Conservation (phyloP, 805 yeast genomes). For the Suhomyces sp. region DNA sequence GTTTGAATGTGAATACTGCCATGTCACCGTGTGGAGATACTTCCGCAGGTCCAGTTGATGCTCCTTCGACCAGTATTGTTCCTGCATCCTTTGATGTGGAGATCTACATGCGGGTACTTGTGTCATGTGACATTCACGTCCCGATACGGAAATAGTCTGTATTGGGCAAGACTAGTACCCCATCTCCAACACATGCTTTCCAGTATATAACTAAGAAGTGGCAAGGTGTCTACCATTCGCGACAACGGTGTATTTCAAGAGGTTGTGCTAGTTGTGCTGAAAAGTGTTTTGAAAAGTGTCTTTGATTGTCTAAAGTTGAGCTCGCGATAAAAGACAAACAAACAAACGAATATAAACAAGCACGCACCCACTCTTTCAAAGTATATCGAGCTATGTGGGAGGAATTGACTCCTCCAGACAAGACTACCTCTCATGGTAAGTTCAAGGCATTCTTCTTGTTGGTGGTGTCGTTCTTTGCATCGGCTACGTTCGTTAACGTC, state of each 20-base stretch:
- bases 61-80: no score
- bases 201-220: no score
- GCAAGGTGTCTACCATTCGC: no score
- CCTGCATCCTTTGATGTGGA: neutral
- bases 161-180: neutral
- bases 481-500: constrained; percentile 25
- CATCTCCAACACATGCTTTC: neutral
- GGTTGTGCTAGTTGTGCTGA: no score
- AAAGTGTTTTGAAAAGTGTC: no score
- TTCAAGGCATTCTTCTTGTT: constrained; percentile 18
- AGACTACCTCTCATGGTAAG: constrained; percentile 19
- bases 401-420: constrained; percentile 22
- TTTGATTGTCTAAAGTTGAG: neutral
- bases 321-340: neutral
- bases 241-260: no score
- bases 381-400: constrained; percentile 13
- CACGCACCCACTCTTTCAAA: neutral
- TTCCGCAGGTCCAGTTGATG: neutral
- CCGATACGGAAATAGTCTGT: neutral
- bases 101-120: neutral
- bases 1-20: no score
- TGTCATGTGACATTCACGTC: neutral
- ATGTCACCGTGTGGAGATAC: neutral
- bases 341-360: neutral
- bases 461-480: constrained; percentile 24